Percentiles rank a stretch among this genome's conserved stretches.
Conservation (phyloP, 2,329 filamentous ascomycete species). For the Ambrosiella cleistominuta region DNA sequence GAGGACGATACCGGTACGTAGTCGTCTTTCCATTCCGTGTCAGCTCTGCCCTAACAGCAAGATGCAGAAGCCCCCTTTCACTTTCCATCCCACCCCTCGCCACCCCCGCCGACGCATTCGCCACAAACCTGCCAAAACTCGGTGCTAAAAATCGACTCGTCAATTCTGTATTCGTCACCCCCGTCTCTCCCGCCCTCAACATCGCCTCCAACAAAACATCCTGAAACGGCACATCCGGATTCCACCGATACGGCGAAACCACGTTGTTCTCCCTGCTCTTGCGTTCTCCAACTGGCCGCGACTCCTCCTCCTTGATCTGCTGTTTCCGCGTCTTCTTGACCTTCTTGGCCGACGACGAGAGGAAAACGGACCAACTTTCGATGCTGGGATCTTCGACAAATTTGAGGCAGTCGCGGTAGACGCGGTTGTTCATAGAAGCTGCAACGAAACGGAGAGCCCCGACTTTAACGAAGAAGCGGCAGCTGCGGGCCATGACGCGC, state of each 20-base stretch:
- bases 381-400: conserved; percentile 37
- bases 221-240: conserved; percentile 12
- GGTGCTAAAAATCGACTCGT: conserved; percentile 21
- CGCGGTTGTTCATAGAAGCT: conserved; percentile 32
- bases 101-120: conserved; percentile 12
- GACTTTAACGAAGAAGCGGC: conserved; percentile 37
- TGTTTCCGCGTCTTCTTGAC: conserved; percentile 12
- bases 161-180: conserved; percentile 22
- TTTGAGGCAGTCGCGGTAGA: conserved; percentile 46
- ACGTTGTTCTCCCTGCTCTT: not conserved
- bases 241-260: conserved; percentile 7
- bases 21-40: conserved; percentile 13
- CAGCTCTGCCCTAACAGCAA: conserved; percentile 19
- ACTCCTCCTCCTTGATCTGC: conserved; percentile 12
- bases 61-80: conserved; percentile 23
- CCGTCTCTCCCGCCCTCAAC: conserved; percentile 18
- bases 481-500: conserved; percentile 40
- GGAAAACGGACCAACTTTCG: conserved; percentile 38
- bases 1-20: conserved; percentile 13
- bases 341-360: conserved; percentile 16
- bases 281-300: not conserved
- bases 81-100: conserved; percentile 21
- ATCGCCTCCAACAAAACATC: conserved; percentile 21
- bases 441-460: conserved; percentile 40
- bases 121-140: conserved; percentile 22